Conservation (phyloP, 2,329 filamentous ascomycete genomes). For the Claviceps sp. region DNA sequence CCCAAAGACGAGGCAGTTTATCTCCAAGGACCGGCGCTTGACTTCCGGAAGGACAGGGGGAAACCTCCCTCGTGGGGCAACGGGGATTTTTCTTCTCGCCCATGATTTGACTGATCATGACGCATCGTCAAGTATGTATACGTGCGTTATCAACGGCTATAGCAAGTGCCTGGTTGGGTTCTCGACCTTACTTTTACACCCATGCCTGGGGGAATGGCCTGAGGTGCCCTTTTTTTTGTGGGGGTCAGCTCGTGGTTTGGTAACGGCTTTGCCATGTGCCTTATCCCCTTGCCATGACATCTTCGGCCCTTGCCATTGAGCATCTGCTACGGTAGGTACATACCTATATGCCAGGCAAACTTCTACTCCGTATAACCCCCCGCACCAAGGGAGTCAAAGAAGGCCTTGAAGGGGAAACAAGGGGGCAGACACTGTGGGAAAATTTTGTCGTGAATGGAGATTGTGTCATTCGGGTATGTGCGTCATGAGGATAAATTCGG, state of each 20-base stretch:
- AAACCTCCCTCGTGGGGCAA: neutral
- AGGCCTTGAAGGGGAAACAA: no score
- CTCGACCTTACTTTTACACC: neutral
- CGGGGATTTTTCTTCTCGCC: neutral
- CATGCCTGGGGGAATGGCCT: neutral
- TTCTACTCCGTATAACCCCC: no score
- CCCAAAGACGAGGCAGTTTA: neutral
- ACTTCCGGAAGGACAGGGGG: neutral
- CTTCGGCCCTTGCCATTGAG: no score
- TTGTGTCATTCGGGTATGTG: no score
- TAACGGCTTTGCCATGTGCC: no score
- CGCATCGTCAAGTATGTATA: neutral
- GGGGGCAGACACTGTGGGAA: neutral
- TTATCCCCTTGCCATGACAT: no score
- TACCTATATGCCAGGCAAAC: no score
- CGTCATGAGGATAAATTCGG: neutral
- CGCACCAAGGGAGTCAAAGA: no score
- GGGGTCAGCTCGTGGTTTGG: neutral
- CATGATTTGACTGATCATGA: neutral
- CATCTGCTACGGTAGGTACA: no score
- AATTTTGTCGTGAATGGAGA: neutral
- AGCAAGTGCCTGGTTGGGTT: neutral
- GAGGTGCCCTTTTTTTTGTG: no score
- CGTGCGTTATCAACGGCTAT: neutral
- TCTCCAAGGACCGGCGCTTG: neutral